Base-by-base conservation (phyloP, 768 basidiomycete genomes). In the Xerocomellus dryophilus region DNA sequence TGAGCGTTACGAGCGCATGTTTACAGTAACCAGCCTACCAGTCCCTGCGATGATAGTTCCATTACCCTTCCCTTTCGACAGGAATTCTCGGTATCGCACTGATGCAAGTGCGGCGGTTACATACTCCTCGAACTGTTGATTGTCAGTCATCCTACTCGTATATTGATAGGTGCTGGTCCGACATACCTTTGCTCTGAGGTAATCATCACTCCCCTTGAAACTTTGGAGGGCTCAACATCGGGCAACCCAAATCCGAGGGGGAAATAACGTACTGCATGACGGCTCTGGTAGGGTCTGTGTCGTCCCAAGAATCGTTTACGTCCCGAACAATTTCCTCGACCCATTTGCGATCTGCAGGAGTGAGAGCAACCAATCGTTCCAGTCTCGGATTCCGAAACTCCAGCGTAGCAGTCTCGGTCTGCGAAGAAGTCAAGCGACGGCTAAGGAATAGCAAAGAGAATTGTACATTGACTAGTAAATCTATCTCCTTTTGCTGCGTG, bases 141-240 rank as follows among this genome's bases (percentile, higher is more conserved):
- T 31, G 14, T 54, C 11, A 42, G 34, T 40, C 20, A 54, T 32
- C 20, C 23, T 31, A 23, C 46, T 44, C 36, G 3, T 42, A 43
- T 36, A 12, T 43, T 17, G 21, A 15, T n/a, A 6, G 38, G 45
- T 10, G 9, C 17, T 38, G 8, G 31, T 54, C 32, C 32, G 31
- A 60, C 68, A 20, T 53, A 88, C 91, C 81, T 94, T 95, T 34
- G 81, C 80, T 53, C 97, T 78, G 23, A 99, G 72, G 65, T 95
- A 98, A 69, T 99, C 97, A 61, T 99, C 97, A 61, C 91, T 93
- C 12, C 96, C 97, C 71, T 90, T 88, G 74, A 96, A 98, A 58
- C 89, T 92, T 64, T 36, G 57, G 43, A 25, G n/a, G 36, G 38
- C 38, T 61, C 41, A 56, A 29, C 14, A 53, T 38, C 12, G 6